Percentiles rank a stretch among this genome's conserved stretches.
Conservation (phyloP, 108 stramenopile species). For the Phaeodactylum tricornutum region DNA sequence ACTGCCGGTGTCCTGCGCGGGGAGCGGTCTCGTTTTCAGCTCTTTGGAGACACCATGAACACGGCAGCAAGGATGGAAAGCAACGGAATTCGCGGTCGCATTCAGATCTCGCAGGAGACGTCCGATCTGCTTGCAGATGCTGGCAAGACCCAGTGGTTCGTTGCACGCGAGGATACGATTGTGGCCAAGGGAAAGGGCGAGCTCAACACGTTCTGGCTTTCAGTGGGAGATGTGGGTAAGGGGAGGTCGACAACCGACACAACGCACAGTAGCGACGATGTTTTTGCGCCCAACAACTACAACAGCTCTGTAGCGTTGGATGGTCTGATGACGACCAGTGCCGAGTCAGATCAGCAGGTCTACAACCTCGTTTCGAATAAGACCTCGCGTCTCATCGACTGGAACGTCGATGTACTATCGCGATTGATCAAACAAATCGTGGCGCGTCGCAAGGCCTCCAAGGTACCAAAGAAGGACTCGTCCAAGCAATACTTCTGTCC, state of each 20-base stretch:
- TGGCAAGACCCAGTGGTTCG: constrained; percentile 24
- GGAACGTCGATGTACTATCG: constrained; percentile 18
- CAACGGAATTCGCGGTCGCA: constrained; percentile 17
- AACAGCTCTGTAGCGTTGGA: not conserved
- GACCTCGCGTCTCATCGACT: constrained; percentile 19
- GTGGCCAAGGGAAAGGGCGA: constrained; percentile 46
- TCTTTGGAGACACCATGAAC: constrained; percentile 56
- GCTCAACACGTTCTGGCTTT: constrained; percentile 42
- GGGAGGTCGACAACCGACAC: not conserved
- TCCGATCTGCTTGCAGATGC: constrained; percentile 21
- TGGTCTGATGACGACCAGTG: not conserved
- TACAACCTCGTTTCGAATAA: not conserved
- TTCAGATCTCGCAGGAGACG: constrained; percentile 38
- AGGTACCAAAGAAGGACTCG: not conserved
- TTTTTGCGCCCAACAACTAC: not conserved
- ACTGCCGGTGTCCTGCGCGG: constrained; percentile 51
- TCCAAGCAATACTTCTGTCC: not conserved
- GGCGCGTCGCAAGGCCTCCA: constrained; percentile 1
- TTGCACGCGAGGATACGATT: constrained; percentile 25
- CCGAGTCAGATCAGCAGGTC: not conserved
- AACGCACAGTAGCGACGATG: not conserved
- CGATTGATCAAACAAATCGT: constrained; percentile 17
- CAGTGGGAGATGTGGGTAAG: not conserved
- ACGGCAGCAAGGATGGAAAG: constrained; percentile 51
- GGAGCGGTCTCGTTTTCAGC: constrained; percentile 37